Percentiles rank a stretch among this genome's conserved stretches.
phyloP scores from a whole-genome alignment of 768 basidiomycete genomes.

The Psilocybe sp. region DNA sequence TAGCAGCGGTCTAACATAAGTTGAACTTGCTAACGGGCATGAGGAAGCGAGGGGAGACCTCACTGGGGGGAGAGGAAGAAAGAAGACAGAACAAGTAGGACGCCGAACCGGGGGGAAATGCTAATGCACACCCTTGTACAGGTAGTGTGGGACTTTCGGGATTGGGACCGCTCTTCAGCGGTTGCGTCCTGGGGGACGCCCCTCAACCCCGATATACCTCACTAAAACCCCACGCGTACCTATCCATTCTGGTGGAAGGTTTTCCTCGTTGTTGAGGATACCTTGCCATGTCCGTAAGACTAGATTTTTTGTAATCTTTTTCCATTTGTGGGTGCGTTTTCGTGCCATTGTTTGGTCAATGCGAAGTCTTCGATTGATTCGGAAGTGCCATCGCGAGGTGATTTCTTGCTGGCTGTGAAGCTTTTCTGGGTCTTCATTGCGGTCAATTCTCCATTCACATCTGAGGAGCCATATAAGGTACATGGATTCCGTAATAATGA shows the following conservation, averaged over 20 bases:
- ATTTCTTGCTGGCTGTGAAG: neutral
- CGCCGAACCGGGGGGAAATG: neutral
- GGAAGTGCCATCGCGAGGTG: neutral
- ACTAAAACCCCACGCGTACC: neutral
- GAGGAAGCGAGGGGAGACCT: too few relatives aligned
- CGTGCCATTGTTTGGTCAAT: neutral
- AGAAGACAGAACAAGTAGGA: neutral
- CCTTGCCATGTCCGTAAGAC: constrained; percentile 3
- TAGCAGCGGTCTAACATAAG: too few relatives aligned
- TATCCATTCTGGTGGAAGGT: constrained; percentile 2
- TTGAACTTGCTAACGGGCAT: too few relatives aligned
- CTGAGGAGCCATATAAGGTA: constrained; percentile 9
- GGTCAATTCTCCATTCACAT: constrained; percentile 7
- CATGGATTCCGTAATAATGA: constrained; percentile 6
- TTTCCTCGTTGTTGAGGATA: neutral
- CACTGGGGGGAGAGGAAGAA: too few relatives aligned
- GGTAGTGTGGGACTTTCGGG: too few relatives aligned
- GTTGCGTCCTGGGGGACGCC: too few relatives aligned
- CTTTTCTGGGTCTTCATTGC: neutral
- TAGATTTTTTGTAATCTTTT: neutral
- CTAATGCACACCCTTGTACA: too few relatives aligned
- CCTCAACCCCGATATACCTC: too few relatives aligned
- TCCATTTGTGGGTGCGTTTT: constrained; percentile 3
- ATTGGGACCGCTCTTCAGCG: too few relatives aligned
- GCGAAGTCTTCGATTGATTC: neutral